Conservation (phyloP, 495 filamentous ascomycete species). For the Penicillium diatomitis region DNA sequence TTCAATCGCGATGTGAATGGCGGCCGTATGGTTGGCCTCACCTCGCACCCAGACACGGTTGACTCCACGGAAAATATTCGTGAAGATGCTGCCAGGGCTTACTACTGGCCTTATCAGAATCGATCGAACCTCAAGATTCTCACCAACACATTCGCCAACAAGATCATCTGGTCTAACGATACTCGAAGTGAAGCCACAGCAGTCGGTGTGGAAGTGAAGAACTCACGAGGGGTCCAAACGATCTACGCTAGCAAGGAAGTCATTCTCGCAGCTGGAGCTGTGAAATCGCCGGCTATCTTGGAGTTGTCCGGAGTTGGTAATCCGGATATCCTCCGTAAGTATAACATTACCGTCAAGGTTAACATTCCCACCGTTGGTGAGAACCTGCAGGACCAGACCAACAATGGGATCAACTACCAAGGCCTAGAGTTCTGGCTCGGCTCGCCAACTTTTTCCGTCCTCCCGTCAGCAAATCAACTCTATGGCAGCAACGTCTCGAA, state of each 20-base stretch:
- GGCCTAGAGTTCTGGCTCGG: conserved; percentile 10
- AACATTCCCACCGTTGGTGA: conserved; percentile 37
- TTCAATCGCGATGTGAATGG: conserved; percentile 31
- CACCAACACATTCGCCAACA: conserved; percentile 25
- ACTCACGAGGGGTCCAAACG: conserved; percentile 7
- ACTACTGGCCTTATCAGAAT: conserved; percentile 30
- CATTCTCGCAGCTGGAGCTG: conserved; percentile 47
- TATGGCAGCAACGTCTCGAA: conserved; percentile 19
- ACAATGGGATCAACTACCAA: conserved; percentile 14
- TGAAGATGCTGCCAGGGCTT: conserved; percentile 42
- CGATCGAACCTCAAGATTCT: conserved; percentile 25
- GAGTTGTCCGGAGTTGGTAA: conserved; percentile 55
- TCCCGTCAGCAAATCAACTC: conserved; percentile 17
- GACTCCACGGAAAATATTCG: conserved; percentile 37
- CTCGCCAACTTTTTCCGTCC: conserved; percentile 14
- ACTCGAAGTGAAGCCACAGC: conserved; percentile 8
- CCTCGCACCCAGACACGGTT: conserved; percentile 30
- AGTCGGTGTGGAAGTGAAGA: conserved; percentile 17
- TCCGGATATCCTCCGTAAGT: conserved; percentile 20
- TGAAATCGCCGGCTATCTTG: conserved; percentile 48
- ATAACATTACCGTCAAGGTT: conserved; percentile 31
- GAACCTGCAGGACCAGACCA: conserved; percentile 39
- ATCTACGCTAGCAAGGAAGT: conserved; percentile 47
- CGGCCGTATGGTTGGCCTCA: conserved; percentile 32
- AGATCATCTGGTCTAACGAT: conserved; percentile 21